Percentiles rank a stretch among this genome's conserved stretches.
These are phyloP conservation scores for Croton laevigatus DNA, from an alignment of 441 rosid genomes.

Conservation along the genomic window DNA sequence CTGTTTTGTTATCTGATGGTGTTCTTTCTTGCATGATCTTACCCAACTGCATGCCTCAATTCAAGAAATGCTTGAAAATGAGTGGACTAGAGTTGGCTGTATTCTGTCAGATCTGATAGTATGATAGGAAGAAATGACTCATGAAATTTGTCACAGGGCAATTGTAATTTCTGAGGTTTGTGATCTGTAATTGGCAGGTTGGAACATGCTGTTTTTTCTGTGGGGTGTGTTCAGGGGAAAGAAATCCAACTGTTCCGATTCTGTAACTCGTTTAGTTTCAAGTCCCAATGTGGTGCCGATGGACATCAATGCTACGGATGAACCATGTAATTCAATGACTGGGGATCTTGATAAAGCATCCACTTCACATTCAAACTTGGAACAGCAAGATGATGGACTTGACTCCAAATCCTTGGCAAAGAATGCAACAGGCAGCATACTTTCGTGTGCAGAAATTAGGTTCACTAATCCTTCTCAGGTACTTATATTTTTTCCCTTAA, in stretches of 20 bases:
- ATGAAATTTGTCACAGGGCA: background rate
- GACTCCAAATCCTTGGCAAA: slow-evolving; percentile 28
- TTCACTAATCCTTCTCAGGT: slow-evolving; percentile 30
- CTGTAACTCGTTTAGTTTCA: slow-evolving; percentile 35
- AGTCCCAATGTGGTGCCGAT: slow-evolving; percentile 30
- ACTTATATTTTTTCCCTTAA: slow-evolving; percentile 8
- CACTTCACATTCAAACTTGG: slow-evolving; percentile 24
- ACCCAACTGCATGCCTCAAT: background rate
- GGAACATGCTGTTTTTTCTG: slow-evolving; percentile 85
- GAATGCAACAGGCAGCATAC: slow-evolving; percentile 18
- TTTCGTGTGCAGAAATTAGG: slow-evolving; percentile 33
- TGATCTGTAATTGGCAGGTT: slow-evolving; percentile 59
- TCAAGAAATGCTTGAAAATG: background rate
- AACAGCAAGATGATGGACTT: slow-evolving; percentile 26
- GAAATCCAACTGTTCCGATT: slow-evolving; percentile 37
- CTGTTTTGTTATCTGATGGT: background rate
- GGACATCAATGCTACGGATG: slow-evolving; percentile 32
- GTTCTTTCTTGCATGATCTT: background rate
- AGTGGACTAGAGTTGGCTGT: too few relatives aligned
- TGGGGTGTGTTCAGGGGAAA: slow-evolving; percentile 96
- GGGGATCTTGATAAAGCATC: slow-evolving; percentile 33
- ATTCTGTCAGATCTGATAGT: too few relatives aligned
- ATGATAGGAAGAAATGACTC: too few relatives aligned
- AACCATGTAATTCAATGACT: slow-evolving; percentile 18
- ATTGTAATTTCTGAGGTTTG: slow-evolving; percentile 7